Evolutionary conservation across 108 stramenopile species (phyloP).

Genomic region (Fragilaria radians): DNA sequence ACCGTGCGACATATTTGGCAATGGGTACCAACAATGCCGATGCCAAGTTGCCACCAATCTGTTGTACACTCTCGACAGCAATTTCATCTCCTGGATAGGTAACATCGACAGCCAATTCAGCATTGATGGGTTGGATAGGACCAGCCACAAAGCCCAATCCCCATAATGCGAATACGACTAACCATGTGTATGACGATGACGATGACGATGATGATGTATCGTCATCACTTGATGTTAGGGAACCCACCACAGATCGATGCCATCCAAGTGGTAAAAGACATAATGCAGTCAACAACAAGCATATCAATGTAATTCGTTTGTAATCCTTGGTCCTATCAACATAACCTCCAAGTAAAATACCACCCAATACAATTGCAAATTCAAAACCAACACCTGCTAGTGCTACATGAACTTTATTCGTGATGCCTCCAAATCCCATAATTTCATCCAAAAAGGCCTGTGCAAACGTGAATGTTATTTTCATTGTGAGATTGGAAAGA

Average conservation of each 20-base stretch:
- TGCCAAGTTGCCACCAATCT: constrained; percentile 46
- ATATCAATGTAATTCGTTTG: constrained; percentile 15
- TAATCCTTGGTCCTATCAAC: constrained; percentile 26
- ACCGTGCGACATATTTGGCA: constrained; percentile 40
- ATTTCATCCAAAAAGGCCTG: constrained; percentile 25
- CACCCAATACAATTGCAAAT: constrained; percentile 22
- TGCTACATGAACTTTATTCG: constrained; percentile 7
- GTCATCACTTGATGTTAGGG: constrained; percentile 45
- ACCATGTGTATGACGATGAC: no score
- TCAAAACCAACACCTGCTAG: constrained; percentile 21
- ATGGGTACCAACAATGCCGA: constrained; percentile 46
- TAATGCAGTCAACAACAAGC: constrained; percentile 4
- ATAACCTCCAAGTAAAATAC: constrained; percentile 20
- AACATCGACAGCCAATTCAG: constrained; percentile 58
- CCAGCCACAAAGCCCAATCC: constrained; percentile 42
- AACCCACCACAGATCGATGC: no score
- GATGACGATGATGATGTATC: constrained; percentile 34
- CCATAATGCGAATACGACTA: constrained; percentile 30
- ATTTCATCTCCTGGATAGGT: constrained; percentile 59
- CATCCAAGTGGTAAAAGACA: constrained; percentile 40
- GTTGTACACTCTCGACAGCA: constrained; percentile 51
- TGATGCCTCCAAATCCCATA: constrained; percentile 18
- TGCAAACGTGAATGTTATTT: not conserved
- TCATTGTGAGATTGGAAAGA: no score
- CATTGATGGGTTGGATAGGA: constrained; percentile 57